Evolutionary conservation across 768 basidiomycete genomes (phyloP), one percentile per base, ranked within the genome.

Genomic region (Tricholoma hemisulphureum): DNA sequence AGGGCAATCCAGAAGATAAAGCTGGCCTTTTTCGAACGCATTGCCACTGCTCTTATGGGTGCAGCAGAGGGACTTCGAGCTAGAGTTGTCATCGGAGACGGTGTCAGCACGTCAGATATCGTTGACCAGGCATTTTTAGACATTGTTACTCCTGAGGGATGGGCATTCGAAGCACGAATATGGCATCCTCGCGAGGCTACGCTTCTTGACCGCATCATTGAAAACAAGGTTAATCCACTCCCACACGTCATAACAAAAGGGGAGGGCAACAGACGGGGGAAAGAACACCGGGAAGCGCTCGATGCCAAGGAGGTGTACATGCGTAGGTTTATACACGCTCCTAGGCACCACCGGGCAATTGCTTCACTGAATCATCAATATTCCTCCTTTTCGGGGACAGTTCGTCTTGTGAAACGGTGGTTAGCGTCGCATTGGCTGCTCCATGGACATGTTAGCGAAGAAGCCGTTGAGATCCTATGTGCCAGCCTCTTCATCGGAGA

Each of bases 1-100:
- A 80, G 78, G 16, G 94, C 95, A 0, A 90, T 98, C 48, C 96
- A 97, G 70, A 93, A 93, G 61, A 88, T 94, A 71, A 98, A 98
- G 70, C 77, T 96, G 1, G 96, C 95, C 0, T 89, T 98, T 68
- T 84, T 98, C 59, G 91, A 94, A 67, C 83, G 85, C 37, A 78
- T 98, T 6, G 93, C 89, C 1, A 75, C 78, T 18, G 77, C 80
- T 1, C 77, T 97, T 48, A 84, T 85, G 81, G 69, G 71, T 9
- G 66, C 77, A 1, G 73, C 81, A 1, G 57, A 76, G 0, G 85
- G 84, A 7, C 70, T 87, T 3, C 79, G 68, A 16, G 88, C 87
- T 0, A 64, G 67, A 5, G 84, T 94, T 18, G 85, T 86, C 2
- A 73, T 88, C 21, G 81, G 83, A 21, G 78, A 80, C 52, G 77